Evolutionary conservation across 2,329 filamentous ascomycete genomes (phyloP).

Genomic region (Pyrenochaeta sp.): DNA sequence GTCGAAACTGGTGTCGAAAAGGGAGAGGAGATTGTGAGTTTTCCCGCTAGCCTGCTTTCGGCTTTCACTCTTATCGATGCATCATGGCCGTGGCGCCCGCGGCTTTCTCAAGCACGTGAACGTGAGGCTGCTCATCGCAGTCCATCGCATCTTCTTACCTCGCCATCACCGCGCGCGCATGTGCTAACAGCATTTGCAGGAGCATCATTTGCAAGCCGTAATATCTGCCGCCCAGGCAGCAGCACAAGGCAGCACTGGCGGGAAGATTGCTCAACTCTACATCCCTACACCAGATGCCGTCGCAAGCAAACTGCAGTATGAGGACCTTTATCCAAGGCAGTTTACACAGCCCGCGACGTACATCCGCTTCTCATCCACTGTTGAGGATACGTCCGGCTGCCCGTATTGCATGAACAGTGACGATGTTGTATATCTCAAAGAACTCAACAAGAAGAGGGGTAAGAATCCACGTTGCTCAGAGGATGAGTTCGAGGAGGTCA

Average conservation of each 20-base stretch:
- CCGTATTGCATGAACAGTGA: conserved; percentile 95
- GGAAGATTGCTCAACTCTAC: conserved; percentile 69
- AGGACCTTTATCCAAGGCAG: conserved; percentile 80
- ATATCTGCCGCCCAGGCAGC: conserved; percentile 70
- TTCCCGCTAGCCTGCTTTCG: conserved; percentile 41
- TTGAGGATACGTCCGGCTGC: conserved; percentile 91
- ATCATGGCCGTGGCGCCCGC: neutral
- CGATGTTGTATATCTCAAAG: conserved; percentile 84
- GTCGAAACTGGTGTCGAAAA: conserved; percentile 98
- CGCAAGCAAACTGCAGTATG: conserved; percentile 78
- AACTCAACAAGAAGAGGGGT: conserved; percentile 80
- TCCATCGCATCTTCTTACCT: conserved; percentile 19
- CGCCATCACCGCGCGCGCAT: neutral
- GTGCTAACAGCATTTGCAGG: conserved; percentile 62
- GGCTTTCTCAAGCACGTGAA: neutral
- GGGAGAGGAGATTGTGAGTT: conserved; percentile 93
- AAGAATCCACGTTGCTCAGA: conserved; percentile 75
- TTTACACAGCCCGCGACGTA: conserved; percentile 91
- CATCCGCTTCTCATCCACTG: conserved; percentile 96
- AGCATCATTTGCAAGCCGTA: conserved; percentile 93
- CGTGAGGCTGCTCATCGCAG: conserved; percentile 1
- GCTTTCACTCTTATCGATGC: conserved; percentile 22
- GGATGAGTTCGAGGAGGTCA: conserved; percentile 90
- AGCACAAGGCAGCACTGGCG: conserved; percentile 58
- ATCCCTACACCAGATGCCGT: conserved; percentile 74